Base-by-base conservation (phyloP, 2,329 filamentous ascomycete species). In the Pseudocercospora eumusae region DNA sequence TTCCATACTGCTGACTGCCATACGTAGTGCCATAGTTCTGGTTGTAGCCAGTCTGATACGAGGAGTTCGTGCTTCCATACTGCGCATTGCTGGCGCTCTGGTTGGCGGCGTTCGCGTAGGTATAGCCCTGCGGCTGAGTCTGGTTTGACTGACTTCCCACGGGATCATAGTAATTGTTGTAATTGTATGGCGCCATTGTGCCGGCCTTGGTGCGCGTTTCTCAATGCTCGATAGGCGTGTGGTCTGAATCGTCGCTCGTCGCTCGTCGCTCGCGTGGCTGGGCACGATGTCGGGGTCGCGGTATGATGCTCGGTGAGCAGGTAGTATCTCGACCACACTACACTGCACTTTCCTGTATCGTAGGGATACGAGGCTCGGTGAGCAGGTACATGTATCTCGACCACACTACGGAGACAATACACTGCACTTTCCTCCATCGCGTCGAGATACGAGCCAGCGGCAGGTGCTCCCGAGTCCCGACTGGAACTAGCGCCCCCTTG, bases 131-230 rank as follows among this genome's bases (percentile, higher is more conserved):
- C 23, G 66, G 49, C n/a, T 62, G 60, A n/a, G 52, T 28, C 33
- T 65, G 67, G 56, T 71, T 70, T 11, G 70, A 60, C 60, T 73
- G 71, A 50, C 72, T 74, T 10, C 71, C 71, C 6, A 69, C 70
- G 4, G 73, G 69, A 50, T 73, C 71, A 63, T 75, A 74, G 66
- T 70, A 73, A 63, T 63, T 70, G 60, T 61, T 68, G 58, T 66
- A 62, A 58, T 70, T 71, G 67, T 73, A 75, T 1, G 65, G 68
- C 42, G 69, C 67, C 71, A 73, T 71, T 20, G 31, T 27, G 49
- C 11, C 20, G 27, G 31, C 23, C 28, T 42, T 28, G 21, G 18
- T 36, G n/a, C 10, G 20, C n/a, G 52, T 15, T 23, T 13, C 15
- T 28, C 52, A 42, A 28, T 55, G 25, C 21, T 20, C 18, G 21